A percentile compares a stretch with the other conserved stretches of the same genome.
These are phyloP conservation scores for Alternaria sp. DNA, from an alignment of 2,329 filamentous ascomycete genomes.

Conservation along the genomic window DNA sequence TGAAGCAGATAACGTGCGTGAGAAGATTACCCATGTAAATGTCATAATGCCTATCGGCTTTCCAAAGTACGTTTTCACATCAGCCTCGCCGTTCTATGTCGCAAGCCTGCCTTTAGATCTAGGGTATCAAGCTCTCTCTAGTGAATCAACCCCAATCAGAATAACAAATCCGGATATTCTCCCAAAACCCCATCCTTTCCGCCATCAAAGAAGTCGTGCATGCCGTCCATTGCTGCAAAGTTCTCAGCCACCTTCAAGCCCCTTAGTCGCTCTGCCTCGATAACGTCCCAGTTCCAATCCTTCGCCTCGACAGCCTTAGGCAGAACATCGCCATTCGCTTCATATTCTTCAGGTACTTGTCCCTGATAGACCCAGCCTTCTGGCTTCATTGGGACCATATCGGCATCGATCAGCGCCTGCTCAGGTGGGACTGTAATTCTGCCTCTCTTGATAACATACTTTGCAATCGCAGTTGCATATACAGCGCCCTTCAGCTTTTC, in stretches of 20 bases:
- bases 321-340: constrained; percentile 25
- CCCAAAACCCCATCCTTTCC: constrained; percentile 55
- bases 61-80: not conserved
- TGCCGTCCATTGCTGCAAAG: constrained; percentile 63
- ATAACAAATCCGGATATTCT: constrained; percentile 52
- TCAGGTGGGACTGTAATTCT: constrained; percentile 86
- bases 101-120: not conserved
- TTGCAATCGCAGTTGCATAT: constrained; percentile 60
- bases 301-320: constrained; percentile 45
- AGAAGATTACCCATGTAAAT: not conserved
- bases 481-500: constrained; percentile 54
- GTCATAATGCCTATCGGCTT: not conserved
- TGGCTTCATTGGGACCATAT: constrained; percentile 77
- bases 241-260: constrained; percentile 65
- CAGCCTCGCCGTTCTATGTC: not conserved
- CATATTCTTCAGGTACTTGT: constrained; percentile 16
- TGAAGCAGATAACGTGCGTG: not conserved
- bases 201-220: constrained; percentile 62
- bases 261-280: constrained; percentile 65
- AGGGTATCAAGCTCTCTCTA: constrained; percentile 5
- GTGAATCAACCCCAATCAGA: constrained; percentile 11
- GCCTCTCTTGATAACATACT: constrained; percentile 62
- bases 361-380: constrained; percentile 58
- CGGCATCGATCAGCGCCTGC: constrained; percentile 73
- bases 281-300: constrained; percentile 68